Evolutionary conservation across 2,329 filamentous ascomycete species (phyloP), one percentile per base, ranked within the genome.

Genomic region (Pyrenophora graminea): DNA sequence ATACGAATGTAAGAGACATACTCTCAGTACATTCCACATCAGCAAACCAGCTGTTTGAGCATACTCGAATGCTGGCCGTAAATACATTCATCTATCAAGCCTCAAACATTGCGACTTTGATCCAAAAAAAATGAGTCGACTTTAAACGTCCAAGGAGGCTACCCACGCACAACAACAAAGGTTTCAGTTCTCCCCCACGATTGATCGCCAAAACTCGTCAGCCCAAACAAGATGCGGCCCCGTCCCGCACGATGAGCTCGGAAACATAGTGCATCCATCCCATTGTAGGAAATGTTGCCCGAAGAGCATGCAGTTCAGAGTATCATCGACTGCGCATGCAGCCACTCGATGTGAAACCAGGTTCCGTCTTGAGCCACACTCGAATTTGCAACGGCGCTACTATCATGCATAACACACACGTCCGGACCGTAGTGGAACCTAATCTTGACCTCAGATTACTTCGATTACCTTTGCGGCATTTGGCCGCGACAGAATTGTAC

Each of bases 161-260:
- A 21, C n/a, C 45, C 32, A 5, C 34, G 27, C 40, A 34, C 34
- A 21, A 43, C 44, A 27, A 21, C n/a, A 27, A 42, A 8, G 19
- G 45, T 45, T 41, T 49, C 40, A 49, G 45, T 48, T 30, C 32
- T 41, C 40, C 46, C 46, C 46, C 36, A 49, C 45, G 36, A 45
- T 45, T 18, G 31, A 40, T 41, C 40, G 50, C 45, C 39, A 49
- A 53, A 49, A 38, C 40, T 39, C 34, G 31, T 37, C 32, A 34
- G 33, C 36, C 39, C 10, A 41, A 37, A 39, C 31, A 25, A 36
- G 17, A 32, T 15, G 18, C 30, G 23, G 30, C 44, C 18, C 21
- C 36, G 21, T 25, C 42, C 50, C 31, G 39, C 36, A 49, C 36
- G 31, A 19, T 6, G 9, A 17, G 21, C 32, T n/a, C 42, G 31